These are phyloP conservation scores for Coleophoma crateriformis DNA, from an alignment of 2,329 filamentous ascomycete species.

Conservation along the genomic window DNA sequence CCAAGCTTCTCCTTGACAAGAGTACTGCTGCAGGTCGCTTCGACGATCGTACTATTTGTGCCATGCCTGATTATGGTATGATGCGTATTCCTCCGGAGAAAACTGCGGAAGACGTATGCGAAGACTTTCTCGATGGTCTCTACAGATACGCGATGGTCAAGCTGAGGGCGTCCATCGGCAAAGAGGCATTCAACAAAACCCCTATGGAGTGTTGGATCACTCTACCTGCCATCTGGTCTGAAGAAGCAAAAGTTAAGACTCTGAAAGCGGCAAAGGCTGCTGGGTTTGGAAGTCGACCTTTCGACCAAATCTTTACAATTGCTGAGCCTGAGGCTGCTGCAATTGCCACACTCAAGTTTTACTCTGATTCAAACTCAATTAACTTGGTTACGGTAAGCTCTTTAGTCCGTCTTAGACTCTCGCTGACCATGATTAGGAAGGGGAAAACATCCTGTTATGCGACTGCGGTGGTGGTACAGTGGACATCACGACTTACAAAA, in stretches of 20 bases:
- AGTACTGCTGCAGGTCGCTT: constrained; percentile 6
- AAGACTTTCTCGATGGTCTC: constrained; percentile 15
- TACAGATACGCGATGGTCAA: constrained; percentile 8
- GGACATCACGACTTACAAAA: constrained; percentile 19
- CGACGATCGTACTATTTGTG: constrained; percentile 12
- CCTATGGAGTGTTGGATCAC: constrained; percentile 19
- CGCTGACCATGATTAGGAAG: no score
- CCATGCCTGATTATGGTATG: constrained; percentile 6
- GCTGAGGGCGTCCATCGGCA: constrained; percentile 5
- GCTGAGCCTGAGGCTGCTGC: constrained; percentile 22
- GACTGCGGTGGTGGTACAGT: constrained; percentile 21
- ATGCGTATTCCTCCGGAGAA: constrained; percentile 10
- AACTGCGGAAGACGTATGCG: constrained; percentile 11
- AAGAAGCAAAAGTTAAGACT: constrained; percentile 19
- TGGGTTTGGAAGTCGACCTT: constrained; percentile 10
- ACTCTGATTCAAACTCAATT: neutral
- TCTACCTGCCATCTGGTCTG: constrained; percentile 20
- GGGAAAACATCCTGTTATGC: constrained; percentile 16
- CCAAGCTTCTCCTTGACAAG: constrained; percentile 19
- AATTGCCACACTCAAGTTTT: constrained; percentile 13
- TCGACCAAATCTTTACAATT: constrained; percentile 16
- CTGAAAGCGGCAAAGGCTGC: constrained; percentile 14
- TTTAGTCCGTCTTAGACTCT: no score
- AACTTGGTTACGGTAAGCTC: constrained; percentile 10
- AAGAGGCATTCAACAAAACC: constrained; percentile 7